Evolutionary conservation across 148 eudicot species (phyloP).

Genomic region (Nepenthes mirabilis): DNA sequence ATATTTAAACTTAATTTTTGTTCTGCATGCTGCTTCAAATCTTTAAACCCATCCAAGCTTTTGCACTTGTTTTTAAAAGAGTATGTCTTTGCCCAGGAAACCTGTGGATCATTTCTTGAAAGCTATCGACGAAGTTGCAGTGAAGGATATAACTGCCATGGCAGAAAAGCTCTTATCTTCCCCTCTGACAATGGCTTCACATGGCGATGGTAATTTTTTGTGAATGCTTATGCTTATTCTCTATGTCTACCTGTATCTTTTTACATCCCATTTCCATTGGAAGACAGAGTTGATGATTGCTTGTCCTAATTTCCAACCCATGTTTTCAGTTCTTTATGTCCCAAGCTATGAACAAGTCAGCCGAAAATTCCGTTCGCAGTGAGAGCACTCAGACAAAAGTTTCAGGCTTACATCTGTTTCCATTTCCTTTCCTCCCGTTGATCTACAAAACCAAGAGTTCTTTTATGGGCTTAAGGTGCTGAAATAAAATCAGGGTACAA

Average conservation of each 20-base stretch:
- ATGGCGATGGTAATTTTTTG: constrained; percentile 64
- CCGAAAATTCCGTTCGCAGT: constrained; percentile 27
- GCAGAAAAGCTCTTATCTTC: constrained; percentile 59
- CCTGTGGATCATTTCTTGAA: constrained; percentile 57
- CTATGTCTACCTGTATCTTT: background rate
- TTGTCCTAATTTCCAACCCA: background rate
- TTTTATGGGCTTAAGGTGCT: background rate
- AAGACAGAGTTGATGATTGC: background rate
- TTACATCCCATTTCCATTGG: background rate
- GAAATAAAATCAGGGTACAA: no score
- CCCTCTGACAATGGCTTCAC: constrained; percentile 86
- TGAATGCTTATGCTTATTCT: background rate
- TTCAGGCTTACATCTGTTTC: background rate
- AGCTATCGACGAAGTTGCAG: constrained; percentile 46
- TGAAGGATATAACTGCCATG: constrained; percentile 45
- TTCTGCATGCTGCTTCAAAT: no score
- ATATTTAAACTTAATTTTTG: no score
- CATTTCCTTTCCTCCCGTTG: background rate
- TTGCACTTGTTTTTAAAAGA: no score
- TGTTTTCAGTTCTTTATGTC: constrained; percentile 45
- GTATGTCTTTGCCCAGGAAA: constrained; percentile 2
- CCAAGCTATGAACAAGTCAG: constrained; percentile 61
- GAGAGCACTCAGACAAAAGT: background rate
- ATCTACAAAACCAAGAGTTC: background rate
- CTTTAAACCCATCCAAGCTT: no score